Evolutionary conservation across 169 alveolate genomes (phyloP), one percentile per base, ranked within the genome.

Genomic region (Plasmodium fragile): DNA sequence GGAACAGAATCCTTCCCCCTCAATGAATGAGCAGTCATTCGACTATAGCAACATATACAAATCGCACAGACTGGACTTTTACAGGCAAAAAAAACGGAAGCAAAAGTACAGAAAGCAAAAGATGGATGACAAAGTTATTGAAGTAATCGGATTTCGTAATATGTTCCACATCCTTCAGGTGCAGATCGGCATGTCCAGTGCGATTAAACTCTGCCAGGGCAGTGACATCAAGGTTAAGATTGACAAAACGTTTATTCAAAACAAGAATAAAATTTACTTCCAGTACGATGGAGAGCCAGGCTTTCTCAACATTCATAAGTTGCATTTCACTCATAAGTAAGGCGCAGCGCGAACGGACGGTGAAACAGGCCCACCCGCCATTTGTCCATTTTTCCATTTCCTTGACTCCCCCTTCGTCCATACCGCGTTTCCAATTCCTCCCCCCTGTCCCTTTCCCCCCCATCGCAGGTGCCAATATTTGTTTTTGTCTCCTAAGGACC

Each of bases 131-230:
- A 93, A 95, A 75, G 70, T 96, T 55, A 96, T 96, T 77, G 98
- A 96, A 73, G 97, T 96, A 32, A 95, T 93, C 72, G 98, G 97
- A 4, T 87, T 96, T 92, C 94, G 95, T 55, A 92, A 95, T 41
- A 92, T 96, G 7, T 94, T 96, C 72, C 98, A 96, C 59, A 72
- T 95, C 36, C 79, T 96, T 75, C 98, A 96, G 69, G 94, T 96
- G 69, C 98, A 96, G 92, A 90, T 95, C 18, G 92, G 83, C 8
- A 65, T 70, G 77, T 84, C 93, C n/a, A 49, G 22, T 34, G 71
- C 93, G 45, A 73, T 84, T 13, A 84, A 84, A 32, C 39, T 84
- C 28, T 84, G 93, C 52, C 93, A 84, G 65, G 93, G 93, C 1
- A 73, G 84, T 84, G 93, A 84, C 18, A 73, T 84, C 25, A 43